Evolutionary conservation across 306 rosid species (phyloP).

Genomic region (Elaeagnus macrophylla): DNA sequence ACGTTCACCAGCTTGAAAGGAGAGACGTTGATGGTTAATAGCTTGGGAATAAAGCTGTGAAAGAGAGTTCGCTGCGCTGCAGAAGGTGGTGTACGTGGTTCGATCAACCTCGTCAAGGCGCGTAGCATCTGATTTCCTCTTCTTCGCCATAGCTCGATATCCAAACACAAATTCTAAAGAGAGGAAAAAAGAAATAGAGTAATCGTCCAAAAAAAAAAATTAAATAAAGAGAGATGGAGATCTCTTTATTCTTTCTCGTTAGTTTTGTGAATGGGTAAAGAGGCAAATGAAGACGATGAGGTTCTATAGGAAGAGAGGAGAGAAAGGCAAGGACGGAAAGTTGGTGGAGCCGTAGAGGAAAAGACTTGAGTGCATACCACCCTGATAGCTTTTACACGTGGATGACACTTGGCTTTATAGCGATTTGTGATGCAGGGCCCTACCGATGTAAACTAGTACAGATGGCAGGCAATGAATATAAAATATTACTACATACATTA

Average conservation of each 20-base stretch:
- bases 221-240: background rate
- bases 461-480: too few species aligned
- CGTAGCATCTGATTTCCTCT: constrained; percentile 57
- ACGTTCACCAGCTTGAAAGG: constrained; percentile 97
- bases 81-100: constrained; percentile 81
- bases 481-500: too few species aligned
- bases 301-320: background rate
- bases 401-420: too few species aligned
- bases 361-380: background rate
- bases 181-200: background rate
- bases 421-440: too few species aligned
- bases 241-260: background rate
- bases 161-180: background rate
- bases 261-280: background rate
- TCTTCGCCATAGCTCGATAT: constrained; percentile 34
- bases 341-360: constrained; percentile 4
- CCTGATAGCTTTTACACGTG: background rate
- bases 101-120: constrained; percentile 96
- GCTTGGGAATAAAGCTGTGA: constrained; percentile 88
- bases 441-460: too few species aligned
- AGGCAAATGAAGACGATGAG: background rate
- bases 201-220: too few species aligned
- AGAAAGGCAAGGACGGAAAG: background rate
- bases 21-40: constrained; percentile 77
- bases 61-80: constrained; percentile 92